These are phyloP conservation scores for Exophiala dermatitidis DNA, from an alignment of 2,329 filamentous ascomycete species.

Conservation along the genomic window DNA sequence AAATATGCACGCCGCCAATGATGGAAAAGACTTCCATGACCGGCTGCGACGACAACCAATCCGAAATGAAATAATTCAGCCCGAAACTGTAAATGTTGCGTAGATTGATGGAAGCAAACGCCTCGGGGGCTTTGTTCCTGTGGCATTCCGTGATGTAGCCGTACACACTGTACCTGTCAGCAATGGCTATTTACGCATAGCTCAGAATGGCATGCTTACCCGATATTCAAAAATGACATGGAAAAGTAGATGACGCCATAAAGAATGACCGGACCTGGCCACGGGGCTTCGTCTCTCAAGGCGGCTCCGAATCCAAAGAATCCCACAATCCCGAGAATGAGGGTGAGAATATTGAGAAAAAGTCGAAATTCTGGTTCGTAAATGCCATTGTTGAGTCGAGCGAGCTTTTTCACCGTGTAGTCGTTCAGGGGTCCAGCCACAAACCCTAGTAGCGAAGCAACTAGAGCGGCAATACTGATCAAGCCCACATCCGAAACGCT, in stretches of 20 bases:
- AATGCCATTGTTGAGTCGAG: constrained; percentile 38
- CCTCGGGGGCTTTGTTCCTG: constrained; percentile 31
- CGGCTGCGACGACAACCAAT: constrained; percentile 32
- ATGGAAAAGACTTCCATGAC: constrained; percentile 32
- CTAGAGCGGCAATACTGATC: constrained; percentile 16
- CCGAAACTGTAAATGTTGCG: constrained; percentile 32
- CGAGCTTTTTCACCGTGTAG: constrained; percentile 32
- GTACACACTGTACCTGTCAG: constrained; percentile 25
- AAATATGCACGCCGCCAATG: constrained; percentile 33
- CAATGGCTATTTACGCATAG: not conserved
- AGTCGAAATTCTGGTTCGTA: constrained; percentile 38
- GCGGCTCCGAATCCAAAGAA: constrained; percentile 37
- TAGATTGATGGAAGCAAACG: constrained; percentile 27
- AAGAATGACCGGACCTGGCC: constrained; percentile 13
- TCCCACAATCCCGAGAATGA: constrained; percentile 16
- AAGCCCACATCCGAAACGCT: constrained; percentile 27
- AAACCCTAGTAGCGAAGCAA: constrained; percentile 12
- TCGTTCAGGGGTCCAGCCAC: constrained; percentile 30
- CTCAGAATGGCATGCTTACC: constrained; percentile 1
- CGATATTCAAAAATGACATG: constrained; percentile 23
- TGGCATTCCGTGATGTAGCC: constrained; percentile 34
- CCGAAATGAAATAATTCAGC: constrained; percentile 33
- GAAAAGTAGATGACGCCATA: constrained; percentile 24
- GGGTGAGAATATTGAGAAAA: constrained; percentile 12
- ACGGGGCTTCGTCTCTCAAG: constrained; percentile 12